A percentile compares a stretch with the other conserved stretches of the same genome.
Evolutionary conservation across 139 green algal genomes (phyloP).

Genomic region (Tetratostichococcus sp.): DNA sequence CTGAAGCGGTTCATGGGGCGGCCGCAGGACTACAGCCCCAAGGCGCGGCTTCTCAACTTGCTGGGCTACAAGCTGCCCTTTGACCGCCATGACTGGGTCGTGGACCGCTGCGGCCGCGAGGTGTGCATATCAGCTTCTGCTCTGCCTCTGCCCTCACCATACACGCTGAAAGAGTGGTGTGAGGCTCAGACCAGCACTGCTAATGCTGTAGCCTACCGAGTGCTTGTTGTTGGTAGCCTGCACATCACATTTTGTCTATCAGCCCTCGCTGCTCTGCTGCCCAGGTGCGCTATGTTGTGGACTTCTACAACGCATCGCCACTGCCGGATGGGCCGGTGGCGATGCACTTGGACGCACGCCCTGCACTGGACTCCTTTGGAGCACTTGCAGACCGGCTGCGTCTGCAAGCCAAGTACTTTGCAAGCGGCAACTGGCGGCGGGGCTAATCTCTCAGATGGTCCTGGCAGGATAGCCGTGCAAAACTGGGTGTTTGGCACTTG

Average conservation of each 20-base stretch:
- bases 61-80: slow-evolving; percentile 89
- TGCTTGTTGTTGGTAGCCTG: too few species aligned
- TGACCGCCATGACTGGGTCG: slow-evolving; percentile 93
- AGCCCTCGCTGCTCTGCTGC: too few species aligned
- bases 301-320: slow-evolving; percentile 89
- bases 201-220: too few species aligned
- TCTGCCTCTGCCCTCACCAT: too few species aligned
- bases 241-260: too few species aligned
- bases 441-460: neutral
- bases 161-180: too few species aligned
- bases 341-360: slow-evolving; percentile 89
- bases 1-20: slow-evolving; percentile 76
- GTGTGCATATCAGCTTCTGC: slow-evolving; percentile 27
- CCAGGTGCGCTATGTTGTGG: slow-evolving; percentile 81
- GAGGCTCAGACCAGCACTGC: too few species aligned
- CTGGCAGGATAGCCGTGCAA: too few species aligned
- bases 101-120: slow-evolving; percentile 79
- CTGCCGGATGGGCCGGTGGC: slow-evolving; percentile 57
- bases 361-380: slow-evolving; percentile 70
- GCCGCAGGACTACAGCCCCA: slow-evolving; percentile 82
- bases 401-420: slow-evolving; percentile 54
- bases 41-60: slow-evolving; percentile 86
- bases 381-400: slow-evolving; percentile 59
- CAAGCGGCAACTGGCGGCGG: slow-evolving; percentile 31
- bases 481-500: too few species aligned